phyloP scores from a whole-genome alignment of 192 early-diverging fungal genomes.

The Geosiphon pyriformis region DNA sequence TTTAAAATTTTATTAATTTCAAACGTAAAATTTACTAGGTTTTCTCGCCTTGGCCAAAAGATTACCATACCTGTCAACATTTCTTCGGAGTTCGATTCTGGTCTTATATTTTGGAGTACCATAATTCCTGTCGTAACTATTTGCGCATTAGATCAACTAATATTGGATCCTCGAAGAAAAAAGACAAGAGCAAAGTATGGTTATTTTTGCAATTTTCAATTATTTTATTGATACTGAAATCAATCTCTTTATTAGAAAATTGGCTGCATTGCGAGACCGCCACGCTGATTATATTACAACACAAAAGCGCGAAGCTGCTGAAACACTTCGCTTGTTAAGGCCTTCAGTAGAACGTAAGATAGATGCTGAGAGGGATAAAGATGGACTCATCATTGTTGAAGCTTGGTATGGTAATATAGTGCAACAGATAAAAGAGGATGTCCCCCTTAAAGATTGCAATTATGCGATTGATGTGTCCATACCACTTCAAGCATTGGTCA shows the following conservation, averaged over 20 bases:
- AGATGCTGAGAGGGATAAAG: slow-evolving; percentile 58
- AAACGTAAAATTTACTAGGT: slow-evolving; percentile 24
- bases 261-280: slow-evolving; percentile 53
- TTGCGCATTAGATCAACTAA: slow-evolving; percentile 48
- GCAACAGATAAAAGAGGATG: slow-evolving; percentile 17
- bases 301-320: slow-evolving; percentile 72
- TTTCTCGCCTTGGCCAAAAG: slow-evolving; percentile 63
- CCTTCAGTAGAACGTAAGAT: slow-evolving; percentile 63
- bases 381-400: slow-evolving; percentile 76
- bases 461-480: slow-evolving; percentile 76
- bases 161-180: slow-evolving; percentile 59
- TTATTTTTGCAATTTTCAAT: neutral
- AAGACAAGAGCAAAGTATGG: slow-evolving; percentile 40
- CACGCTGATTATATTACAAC: slow-evolving; percentile 56
- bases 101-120: slow-evolving; percentile 47
- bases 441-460: slow-evolving; percentile 24
- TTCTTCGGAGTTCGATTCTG: slow-evolving; percentile 49
- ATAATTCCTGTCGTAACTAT: slow-evolving; percentile 49
- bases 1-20: neutral
- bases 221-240: slow-evolving; percentile 4
- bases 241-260: slow-evolving; percentile 36
- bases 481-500: slow-evolving; percentile 78
- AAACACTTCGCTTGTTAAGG: slow-evolving; percentile 67
- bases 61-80: slow-evolving; percentile 61
- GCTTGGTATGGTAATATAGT: slow-evolving; percentile 85